phyloP scores from a whole-genome alignment of 2,329 filamentous ascomycete genomes.

The Aspergillus sojae region DNA sequence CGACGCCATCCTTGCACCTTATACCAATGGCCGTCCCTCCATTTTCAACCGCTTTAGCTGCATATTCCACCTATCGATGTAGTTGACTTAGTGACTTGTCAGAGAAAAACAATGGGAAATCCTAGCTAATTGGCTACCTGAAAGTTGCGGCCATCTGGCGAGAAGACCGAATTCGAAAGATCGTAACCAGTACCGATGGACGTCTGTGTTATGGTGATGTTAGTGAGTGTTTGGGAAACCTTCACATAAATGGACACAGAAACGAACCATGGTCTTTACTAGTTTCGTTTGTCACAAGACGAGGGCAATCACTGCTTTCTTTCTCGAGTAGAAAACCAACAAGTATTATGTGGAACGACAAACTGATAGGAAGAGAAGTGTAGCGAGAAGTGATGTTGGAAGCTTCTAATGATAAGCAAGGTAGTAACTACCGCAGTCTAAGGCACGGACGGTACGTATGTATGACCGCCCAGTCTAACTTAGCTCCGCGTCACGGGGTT shows the following conservation, averaged over 20 bases:
- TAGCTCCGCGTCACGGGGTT: conserved; percentile 35
- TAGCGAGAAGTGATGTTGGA: neutral
- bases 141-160: conserved; percentile 97
- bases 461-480: neutral
- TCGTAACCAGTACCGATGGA: conserved; percentile 99
- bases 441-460: neutral
- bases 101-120: neutral
- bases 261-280: conserved; percentile 25
- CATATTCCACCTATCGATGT: conserved; percentile 76
- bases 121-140: conserved; percentile 63
- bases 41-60: conserved; percentile 97
- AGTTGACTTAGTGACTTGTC: conserved; percentile 17
- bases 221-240: conserved; percentile 18
- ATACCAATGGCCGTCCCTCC: conserved; percentile 96
- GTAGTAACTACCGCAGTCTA: neutral
- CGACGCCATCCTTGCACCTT: conserved; percentile 94
- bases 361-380: neutral
- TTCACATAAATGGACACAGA: conserved; percentile 13
- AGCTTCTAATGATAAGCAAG: neutral
- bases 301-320: neutral
- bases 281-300: neutral
- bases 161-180: conserved; percentile 99
- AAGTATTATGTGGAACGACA: neutral
- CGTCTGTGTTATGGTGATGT: conserved; percentile 62
- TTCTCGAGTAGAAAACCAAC: neutral